Evolutionary conservation across 257 asterid genomes (phyloP), one percentile per base, ranked within the genome.

Genomic region (Ocimum tenuiflorum): DNA sequence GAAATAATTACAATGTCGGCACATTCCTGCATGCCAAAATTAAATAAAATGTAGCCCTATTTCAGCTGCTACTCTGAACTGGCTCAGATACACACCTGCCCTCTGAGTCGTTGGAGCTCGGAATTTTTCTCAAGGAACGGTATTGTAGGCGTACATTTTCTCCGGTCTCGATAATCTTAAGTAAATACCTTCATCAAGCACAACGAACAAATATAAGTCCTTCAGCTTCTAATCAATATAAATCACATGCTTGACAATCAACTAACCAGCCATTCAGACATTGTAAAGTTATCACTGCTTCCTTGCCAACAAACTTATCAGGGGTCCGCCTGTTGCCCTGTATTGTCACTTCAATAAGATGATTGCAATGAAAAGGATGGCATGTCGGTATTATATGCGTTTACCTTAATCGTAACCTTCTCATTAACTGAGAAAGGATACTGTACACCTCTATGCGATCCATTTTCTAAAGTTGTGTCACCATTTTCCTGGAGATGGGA

Each of bases 241-340:
- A 31, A 53, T 10, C 11, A 51, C n/a, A n/a, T n/a, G n/a, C n/a
- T n/a, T n/a, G n/a, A 69, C 71, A 39, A 65, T 50, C 24, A 72
- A 81, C 97, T 77, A 68, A 92, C 99, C 99, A 92, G 86, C 99
- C 99, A 82, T 92, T 92, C 45, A 89, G 94, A 83, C 97, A 84
- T 72, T 84, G 96, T 56, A 94, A 84, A 4, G 97, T 92, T 73
- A 89, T 86, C 73, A 89, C 81, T 61, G n/a, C n/a, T n/a, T n/a
- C n/a, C n/a, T n/a, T n/a, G 67, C 97, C 97, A 31, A 92, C 97
- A 81, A 89, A 88, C 67, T 92, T 92, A 78, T 90, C 97, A 51
- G 99, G 97, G 33, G 99, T 92, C 82, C 99, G 83, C 77, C 89
- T 80, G 82, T 92, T 92, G 67, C 99, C 99, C 99, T 92, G 96